Base-by-base conservation (phyloP, 352 stramenopile genomes). In the Globisporangium spinosum region DNA sequence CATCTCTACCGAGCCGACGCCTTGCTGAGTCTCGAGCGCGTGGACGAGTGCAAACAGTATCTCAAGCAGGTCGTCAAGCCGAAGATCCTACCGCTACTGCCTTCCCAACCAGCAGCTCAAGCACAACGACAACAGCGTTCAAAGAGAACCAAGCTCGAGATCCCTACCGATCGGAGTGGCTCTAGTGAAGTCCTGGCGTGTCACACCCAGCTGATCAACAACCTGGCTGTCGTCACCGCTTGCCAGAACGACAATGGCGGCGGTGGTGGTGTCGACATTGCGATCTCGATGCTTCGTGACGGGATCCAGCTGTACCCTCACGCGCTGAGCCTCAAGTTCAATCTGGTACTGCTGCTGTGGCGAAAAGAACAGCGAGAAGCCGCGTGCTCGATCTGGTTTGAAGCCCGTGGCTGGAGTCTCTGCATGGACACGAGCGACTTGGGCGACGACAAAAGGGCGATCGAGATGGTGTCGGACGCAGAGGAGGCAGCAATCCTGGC, bases 341-440 rank as follows among this genome's bases (percentile, higher is more conserved):
- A 96, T 55, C 69, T 94, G 17, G 77, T 80, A 34, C 67, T 94
- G n/a, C 69, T 96, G 43, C 73, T 96, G 0, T 94, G 83, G 88
- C 73, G 85, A 17, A 74, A 80, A 15, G 58, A 65, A 2, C 74
- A 92, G 15, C 75, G 75, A 57, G 67, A 77, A 2, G 68, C 69
- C 34, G 86, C 86, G 20, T 91, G 76, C 40, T 65, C 73, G n/a
- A 25, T 93, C 23, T 96, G 88, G 88, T 71, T 90, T 20, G 78
- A 91, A 69, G 73, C 77, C 68, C 82, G 86, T 3, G 75, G 73
- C 0, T 94, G 79, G 83, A 76, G 71, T 54, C 62, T 83, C 1
- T 68, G 72, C 49, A 79, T 77, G 64, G 70, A 77, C 47, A 35
- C 60, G 3, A 61, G 66, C 17, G 73, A 76, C 17, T 17, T 83